Base-by-base conservation (phyloP, 73 alveolate species). In the Paraurostyla sp. region DNA sequence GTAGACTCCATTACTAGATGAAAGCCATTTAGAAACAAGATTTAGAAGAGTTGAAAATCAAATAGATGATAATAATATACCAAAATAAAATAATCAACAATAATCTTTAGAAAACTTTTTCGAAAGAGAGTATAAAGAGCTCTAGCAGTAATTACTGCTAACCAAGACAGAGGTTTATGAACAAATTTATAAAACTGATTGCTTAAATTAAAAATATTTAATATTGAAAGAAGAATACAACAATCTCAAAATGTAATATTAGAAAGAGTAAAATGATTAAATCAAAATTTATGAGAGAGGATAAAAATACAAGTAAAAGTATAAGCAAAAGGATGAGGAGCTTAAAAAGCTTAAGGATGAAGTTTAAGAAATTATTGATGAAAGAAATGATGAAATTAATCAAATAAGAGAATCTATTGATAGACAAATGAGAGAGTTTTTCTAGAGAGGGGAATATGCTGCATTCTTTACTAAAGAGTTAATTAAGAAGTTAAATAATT, bases 371-470 rank as follows among this genome's bases (percentile, higher is more conserved):
- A 6, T 65, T 4, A 65, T 65, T 22, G 82, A 65, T 38, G 13
- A 32, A 6, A 33, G 82, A 38, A 65, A 65, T 30, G 82, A 65
- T 65, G 82, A 65, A 65, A 65, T 65, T 22, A 65, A 32, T 9
- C 7, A 32, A 7, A 65, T 65, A 15, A 65, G 58, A 40, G 82
- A 65, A 65, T 38, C 60, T 6, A 65, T 65, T 13, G 82, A 65
- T 0, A 11, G 41, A 30, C 36, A 65, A 40, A 40, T 65, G 58
- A 7, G 41, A n/a, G 56, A 22, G 13, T 65, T 36, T 35, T 38
- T 11, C 13, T 38, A 18, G 7, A 13, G 41, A 38, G 41, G 46
- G 36, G 56, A 65, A 11, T 18, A 15, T 38, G 11, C 41, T 65
- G 1, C 56, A 1, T 16, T 15, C 4, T 18, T 65, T 0, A 16